These are phyloP conservation scores for Chytriomyces confervae DNA, from an alignment of 192 early-diverging fungal species.

Conservation along the genomic window DNA sequence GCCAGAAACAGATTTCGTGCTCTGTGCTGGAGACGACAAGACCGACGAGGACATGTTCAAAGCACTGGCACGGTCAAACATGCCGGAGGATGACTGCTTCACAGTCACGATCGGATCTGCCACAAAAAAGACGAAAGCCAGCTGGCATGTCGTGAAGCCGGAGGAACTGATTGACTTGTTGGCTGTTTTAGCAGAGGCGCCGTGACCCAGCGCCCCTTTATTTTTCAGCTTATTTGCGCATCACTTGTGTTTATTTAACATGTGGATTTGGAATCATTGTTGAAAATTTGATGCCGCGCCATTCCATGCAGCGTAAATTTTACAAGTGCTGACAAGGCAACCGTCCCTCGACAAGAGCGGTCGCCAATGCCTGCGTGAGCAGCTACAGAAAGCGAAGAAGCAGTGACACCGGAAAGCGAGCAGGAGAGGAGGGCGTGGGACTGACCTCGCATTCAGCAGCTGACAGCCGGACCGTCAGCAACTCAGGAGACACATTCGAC, in stretches of 20 bases:
- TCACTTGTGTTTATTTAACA: neutral
- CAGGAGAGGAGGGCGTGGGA: neutral
- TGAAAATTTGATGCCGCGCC: neutral
- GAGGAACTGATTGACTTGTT: constrained; percentile 67
- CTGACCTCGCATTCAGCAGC: neutral
- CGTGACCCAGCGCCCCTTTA: no score
- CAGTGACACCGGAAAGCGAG: no score
- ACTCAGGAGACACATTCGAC: neutral
- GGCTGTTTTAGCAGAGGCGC: constrained; percentile 19
- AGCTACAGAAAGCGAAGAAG: no score
- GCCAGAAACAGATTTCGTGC: constrained; percentile 82
- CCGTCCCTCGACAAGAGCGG: no score
- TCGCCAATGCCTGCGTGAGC: no score
- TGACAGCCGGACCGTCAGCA: neutral
- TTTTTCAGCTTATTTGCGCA: neutral
- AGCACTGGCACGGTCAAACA: constrained; percentile 53
- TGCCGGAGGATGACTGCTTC: constrained; percentile 63
- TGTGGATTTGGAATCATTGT: neutral
- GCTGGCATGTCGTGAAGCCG: constrained; percentile 79
- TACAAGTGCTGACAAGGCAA: no score
- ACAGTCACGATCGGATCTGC: constrained; percentile 82
- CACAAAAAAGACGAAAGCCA: constrained; percentile 85
- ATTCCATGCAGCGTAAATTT: no score
- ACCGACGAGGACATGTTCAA: constrained; percentile 99
- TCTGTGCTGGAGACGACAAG: constrained; percentile 96